Evolutionary conservation across 805 yeast species (phyloP), one percentile per base, ranked within the genome.

Genomic region (Peterozyma toletana): DNA sequence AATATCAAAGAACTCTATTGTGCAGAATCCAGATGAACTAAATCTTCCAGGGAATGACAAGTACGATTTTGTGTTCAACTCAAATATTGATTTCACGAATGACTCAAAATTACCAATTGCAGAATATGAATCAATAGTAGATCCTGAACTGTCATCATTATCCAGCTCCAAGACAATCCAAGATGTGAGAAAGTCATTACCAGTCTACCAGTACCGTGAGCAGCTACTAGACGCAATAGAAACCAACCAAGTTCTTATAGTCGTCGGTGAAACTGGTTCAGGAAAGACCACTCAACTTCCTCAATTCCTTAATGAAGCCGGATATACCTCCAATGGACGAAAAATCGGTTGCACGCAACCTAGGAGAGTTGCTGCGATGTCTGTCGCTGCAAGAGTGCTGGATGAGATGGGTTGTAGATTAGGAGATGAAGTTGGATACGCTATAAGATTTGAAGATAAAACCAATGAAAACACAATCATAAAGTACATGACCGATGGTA

Each of bases 401-500:
- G 88, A 86, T 38, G 99, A 91, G 62, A 80, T 87, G 72, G 83
- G 83, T 7, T 80, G 80, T 1, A 60, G 67, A n/a, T 53, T 91
- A n/a, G 98, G 99, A 0, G 69, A 77, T 13, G 82, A 83, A 52
- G 98, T 93, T 6, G 99, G 99, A 9, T 91, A 91, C 56, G 73
- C 83, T 5, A 77, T 91, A 43, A 71, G 98, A 49, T 91, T 93
- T 61, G 99, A 93, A 46, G 95, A 90, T 49, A 73, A 70, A 45
- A 76, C 89, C 0, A 70, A 77, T 33, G 71, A 71, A 1, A 66
- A 70, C 14, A 93, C 99, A 0, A 62, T 72, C 11, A 71, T 93
- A 42, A 91, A 91, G 65, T 93, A 93, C 62, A 76, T 90, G 77
- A 93, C 99, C 0, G 99, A 93, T 61, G 99, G 99, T 73, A 86